phyloP scores from a whole-genome alignment of 1,139 yeast species.

The Candida gigantensis region DNA sequence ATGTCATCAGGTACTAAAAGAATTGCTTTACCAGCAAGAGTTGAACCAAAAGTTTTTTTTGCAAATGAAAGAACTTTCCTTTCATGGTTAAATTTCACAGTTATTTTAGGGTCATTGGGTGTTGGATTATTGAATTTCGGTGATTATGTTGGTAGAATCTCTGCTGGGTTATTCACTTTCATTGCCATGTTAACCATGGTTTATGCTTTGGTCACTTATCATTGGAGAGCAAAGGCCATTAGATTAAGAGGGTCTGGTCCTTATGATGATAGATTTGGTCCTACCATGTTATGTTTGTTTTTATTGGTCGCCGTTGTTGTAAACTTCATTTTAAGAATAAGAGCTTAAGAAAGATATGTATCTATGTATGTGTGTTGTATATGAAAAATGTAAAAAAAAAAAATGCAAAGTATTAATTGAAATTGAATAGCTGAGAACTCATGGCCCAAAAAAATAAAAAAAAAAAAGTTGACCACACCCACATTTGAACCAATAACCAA shows the following conservation, averaged over 20 bases:
- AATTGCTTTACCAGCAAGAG: slow-evolving; percentile 96
- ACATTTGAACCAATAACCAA: no score
- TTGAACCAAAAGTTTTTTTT: slow-evolving; percentile 97
- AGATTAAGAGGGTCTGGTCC: slow-evolving; percentile 98
- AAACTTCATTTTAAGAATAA: slow-evolving; percentile 83
- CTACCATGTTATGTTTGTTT: slow-evolving; percentile 96
- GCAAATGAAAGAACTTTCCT: slow-evolving; percentile 98
- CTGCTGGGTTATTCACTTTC: slow-evolving; percentile 92
- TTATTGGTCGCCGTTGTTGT: slow-evolving; percentile 89
- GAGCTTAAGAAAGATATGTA: slow-evolving; percentile 36
- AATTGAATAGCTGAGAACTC: no score
- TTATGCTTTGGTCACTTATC: slow-evolving; percentile 92
- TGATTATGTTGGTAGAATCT: slow-evolving; percentile 86
- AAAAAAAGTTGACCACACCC: not conserved
- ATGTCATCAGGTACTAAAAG: slow-evolving; percentile 56
- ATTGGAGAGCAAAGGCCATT: slow-evolving; percentile 99
- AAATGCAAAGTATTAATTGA: not conserved
- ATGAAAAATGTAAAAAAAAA: not conserved
- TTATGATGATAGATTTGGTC: slow-evolving; percentile 97
- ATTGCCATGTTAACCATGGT: slow-evolving; percentile 97
- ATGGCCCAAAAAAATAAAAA: not conserved
- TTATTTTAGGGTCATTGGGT: slow-evolving; percentile 93
- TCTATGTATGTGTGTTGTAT: no score
- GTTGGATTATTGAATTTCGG: slow-evolving; percentile 96
- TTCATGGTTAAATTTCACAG: slow-evolving; percentile 98